These are phyloP conservation scores for Arthrobotrys entomopaga DNA, from an alignment of 2,329 filamentous ascomycete genomes.

Conservation along the genomic window DNA sequence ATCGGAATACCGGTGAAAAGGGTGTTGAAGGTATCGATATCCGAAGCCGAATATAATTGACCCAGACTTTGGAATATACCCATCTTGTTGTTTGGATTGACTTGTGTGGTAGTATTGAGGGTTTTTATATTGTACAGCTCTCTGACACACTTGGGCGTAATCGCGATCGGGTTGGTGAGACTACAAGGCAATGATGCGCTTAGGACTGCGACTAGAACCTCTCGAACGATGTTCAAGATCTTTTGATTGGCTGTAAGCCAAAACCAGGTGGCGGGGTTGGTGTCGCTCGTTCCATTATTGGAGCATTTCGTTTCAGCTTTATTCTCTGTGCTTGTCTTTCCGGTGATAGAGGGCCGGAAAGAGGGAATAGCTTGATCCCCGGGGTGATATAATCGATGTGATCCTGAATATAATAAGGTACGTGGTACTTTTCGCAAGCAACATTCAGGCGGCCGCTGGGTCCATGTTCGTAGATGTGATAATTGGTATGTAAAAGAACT, in stretches of 20 bases:
- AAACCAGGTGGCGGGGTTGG: not conserved
- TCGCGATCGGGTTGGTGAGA: constrained; percentile 49
- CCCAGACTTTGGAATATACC: constrained; percentile 64
- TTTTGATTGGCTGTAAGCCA: not conserved
- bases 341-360: constrained; percentile 26
- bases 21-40: constrained; percentile 62
- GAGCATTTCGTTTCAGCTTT: not conserved
- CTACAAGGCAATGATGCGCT: not conserved
- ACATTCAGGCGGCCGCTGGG: constrained; percentile 64
- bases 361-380: constrained; percentile 65
- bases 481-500: constrained; percentile 65
- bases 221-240: not conserved
- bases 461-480: constrained; percentile 70
- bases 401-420: constrained; percentile 65
- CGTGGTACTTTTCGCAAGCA: constrained; percentile 64
- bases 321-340: not conserved
- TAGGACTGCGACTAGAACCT: not conserved
- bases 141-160: constrained; percentile 60
- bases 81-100: constrained; percentile 62
- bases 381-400: constrained; percentile 70
- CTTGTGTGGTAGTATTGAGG: constrained; percentile 59
- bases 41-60: constrained; percentile 63
- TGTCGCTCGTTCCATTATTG: not conserved
- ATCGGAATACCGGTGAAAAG: constrained; percentile 61
- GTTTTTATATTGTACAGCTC: constrained; percentile 62